Evolutionary conservation across 1,284 basidiomycete species (phyloP), one percentile per base, ranked within the genome.

Genomic region (Boletellus dicymbophilus): DNA sequence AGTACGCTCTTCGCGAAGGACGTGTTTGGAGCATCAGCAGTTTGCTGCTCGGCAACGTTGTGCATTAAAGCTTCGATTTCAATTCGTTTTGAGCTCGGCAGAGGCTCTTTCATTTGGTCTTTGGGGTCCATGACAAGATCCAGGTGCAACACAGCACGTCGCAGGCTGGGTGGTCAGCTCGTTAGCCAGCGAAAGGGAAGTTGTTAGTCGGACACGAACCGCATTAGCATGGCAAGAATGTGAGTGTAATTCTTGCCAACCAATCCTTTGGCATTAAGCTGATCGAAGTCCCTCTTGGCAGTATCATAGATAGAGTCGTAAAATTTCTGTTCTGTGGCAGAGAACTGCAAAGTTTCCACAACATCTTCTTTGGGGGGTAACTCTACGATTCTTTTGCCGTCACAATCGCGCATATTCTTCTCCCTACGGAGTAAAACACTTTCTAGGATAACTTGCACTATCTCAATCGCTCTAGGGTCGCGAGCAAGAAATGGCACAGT

Each of bases 371-470:
- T 98, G 0, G 82, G 75, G 0, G 96, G 95, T 3, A 99, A 73
- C 49, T 93, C 84, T 2, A 98, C 93, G 38, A 99, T 98, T 37
- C 80, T 82, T 44, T 90, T 88, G 3, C 96, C 96, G 59, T 95
- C 84, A 38, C 76, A 79, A 70, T 97, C 96, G 39, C 83, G 84
- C 91, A 95, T 97, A 52, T 81, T 88, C 75, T 99, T 99, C 69
- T 98, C 95, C 54, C 96, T 81, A n/a, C 96, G 82, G 3, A 99
- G 75, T 5, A 99, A 75, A 37, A 93, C 82, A 34, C 84, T 91
- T 66, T 96, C 93, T 27, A 98, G 78, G 49, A 98, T 94, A 49
- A 93, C 88, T 70, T 96, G 94, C 0, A 97, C 93, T 31, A 96
- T 85, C 60, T 95, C 92, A 48, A 97, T 88, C 0, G 93, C 93